Conservation (phyloP, 2,329 filamentous ascomycete species). For the Beauveria australis region DNA sequence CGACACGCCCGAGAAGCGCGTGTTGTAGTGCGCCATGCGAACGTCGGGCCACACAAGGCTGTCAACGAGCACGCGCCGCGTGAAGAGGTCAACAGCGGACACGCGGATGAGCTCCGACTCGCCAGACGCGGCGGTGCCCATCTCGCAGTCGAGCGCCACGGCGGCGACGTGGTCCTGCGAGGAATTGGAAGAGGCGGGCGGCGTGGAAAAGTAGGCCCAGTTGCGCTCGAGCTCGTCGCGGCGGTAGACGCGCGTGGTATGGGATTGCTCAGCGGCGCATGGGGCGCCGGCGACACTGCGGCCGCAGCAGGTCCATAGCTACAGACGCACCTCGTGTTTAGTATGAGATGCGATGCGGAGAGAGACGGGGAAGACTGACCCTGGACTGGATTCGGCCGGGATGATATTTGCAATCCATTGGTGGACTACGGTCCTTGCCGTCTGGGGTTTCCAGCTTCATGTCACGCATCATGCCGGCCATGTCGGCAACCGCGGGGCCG, state of each 20-base stretch:
- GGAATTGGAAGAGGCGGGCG: not conserved
- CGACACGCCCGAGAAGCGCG: constrained; percentile 40
- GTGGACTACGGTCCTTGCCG: not conserved
- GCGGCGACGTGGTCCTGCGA: constrained; percentile 12
- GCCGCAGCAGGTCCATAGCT: constrained; percentile 25
- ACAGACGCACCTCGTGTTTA: not conserved
- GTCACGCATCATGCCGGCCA: not conserved
- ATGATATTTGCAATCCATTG: constrained; percentile 21
- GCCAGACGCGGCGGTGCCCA: constrained; percentile 36
- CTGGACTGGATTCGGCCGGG: constrained; percentile 20
- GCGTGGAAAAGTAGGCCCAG: constrained; percentile 20
- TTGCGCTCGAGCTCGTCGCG: constrained; percentile 20
- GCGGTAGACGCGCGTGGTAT: constrained; percentile 17
- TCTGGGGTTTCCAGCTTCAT: not conserved
- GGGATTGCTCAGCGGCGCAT: constrained; percentile 20
- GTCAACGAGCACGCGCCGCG: constrained; percentile 39
- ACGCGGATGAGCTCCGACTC: constrained; percentile 45
- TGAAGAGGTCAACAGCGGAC: constrained; percentile 43
- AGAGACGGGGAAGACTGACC: constrained; percentile 14
- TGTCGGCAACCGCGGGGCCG: not conserved
- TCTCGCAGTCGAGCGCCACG: constrained; percentile 48
- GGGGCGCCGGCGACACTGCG: constrained; percentile 15
- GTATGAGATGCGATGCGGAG: not conserved
- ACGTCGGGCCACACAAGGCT: constrained; percentile 39
- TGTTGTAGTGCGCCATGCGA: constrained; percentile 40